Evolutionary conservation across 208 protist species (phyloP).

Genomic region (Trypanosoma platydactyli): DNA sequence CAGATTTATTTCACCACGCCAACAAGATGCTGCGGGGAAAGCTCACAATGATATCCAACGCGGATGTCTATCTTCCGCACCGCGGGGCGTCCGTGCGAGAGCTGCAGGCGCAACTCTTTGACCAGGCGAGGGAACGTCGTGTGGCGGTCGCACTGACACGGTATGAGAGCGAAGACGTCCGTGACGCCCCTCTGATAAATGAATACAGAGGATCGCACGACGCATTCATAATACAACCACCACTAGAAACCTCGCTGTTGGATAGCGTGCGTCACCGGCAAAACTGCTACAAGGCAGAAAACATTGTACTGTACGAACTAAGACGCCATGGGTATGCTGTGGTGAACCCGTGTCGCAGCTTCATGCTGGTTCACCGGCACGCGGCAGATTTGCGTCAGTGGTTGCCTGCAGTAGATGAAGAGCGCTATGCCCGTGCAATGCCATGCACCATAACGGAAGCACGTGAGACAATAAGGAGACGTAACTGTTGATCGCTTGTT

Average conservation of each 20-base stretch:
- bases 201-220: constrained; percentile 89
- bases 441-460: constrained; percentile 57
- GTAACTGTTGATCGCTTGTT: too few relatives aligned
- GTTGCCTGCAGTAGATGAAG: constrained; percentile 72
- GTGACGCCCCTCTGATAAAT: constrained; percentile 59
- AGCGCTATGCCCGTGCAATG: constrained; percentile 56
- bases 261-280: constrained; percentile 58
- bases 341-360: constrained; percentile 65
- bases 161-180: constrained; percentile 62
- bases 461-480: constrained; percentile 3
- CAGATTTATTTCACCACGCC: constrained; percentile 71
- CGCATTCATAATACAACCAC: constrained; percentile 72
- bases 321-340: constrained; percentile 54
- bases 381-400: constrained; percentile 80
- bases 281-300: constrained; percentile 89
- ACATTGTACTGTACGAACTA: constrained; percentile 83
- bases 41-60: constrained; percentile 86
- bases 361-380: constrained; percentile 75
- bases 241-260: constrained; percentile 49
- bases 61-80: constrained; percentile 70
- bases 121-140: neutral
- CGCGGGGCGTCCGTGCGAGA: constrained; percentile 33
- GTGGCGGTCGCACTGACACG: constrained; percentile 73
- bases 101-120: constrained; percentile 36
- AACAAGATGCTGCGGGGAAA: constrained; percentile 50